A percentile compares a stretch with the other conserved stretches of the same genome.
Conservation (phyloP, 2,329 filamentous ascomycete genomes). For the Xylaria sp. region DNA sequence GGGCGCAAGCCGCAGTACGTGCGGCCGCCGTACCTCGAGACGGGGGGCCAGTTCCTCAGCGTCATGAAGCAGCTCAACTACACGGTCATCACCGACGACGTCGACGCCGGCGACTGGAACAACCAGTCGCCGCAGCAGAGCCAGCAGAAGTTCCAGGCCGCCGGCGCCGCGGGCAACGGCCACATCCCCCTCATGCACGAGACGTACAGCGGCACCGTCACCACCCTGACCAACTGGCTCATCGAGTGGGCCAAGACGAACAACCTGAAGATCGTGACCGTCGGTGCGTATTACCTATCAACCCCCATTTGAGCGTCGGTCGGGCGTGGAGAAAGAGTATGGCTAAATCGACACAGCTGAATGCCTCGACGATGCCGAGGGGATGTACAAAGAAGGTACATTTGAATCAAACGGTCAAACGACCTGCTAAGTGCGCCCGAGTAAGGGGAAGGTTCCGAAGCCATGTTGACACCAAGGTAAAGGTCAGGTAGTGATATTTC, state of each 20-base stretch:
- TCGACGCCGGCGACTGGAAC: slow-evolving; percentile 66
- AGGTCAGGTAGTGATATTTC: too few relatives aligned
- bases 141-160: slow-evolving; percentile 53
- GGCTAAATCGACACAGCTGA: slow-evolving; percentile 38
- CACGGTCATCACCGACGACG: slow-evolving; percentile 62
- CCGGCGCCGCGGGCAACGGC: slow-evolving; percentile 46
- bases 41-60: slow-evolving; percentile 46
- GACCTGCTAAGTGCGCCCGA: slow-evolving; percentile 32
- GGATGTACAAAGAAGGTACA: slow-evolving; percentile 45
- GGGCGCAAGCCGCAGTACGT: slow-evolving; percentile 53
- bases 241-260: slow-evolving; percentile 54
- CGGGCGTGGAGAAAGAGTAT: background rate
- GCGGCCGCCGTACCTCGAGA: slow-evolving; percentile 54
- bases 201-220: slow-evolving; percentile 53
- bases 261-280: slow-evolving; percentile 51
- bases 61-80: slow-evolving; percentile 54
- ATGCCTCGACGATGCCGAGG: slow-evolving; percentile 45
- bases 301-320: too few relatives aligned
- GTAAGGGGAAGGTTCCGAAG: background rate
- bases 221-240: slow-evolving; percentile 52
- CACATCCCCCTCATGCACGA: slow-evolving; percentile 63
- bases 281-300: slow-evolving; percentile 45
- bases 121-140: slow-evolving; percentile 53
- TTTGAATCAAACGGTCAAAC: slow-evolving; percentile 41
- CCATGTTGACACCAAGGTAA: too few relatives aligned